phyloP scores from a whole-genome alignment of 768 basidiomycete species.

The Rhodotorula graminis region DNA sequence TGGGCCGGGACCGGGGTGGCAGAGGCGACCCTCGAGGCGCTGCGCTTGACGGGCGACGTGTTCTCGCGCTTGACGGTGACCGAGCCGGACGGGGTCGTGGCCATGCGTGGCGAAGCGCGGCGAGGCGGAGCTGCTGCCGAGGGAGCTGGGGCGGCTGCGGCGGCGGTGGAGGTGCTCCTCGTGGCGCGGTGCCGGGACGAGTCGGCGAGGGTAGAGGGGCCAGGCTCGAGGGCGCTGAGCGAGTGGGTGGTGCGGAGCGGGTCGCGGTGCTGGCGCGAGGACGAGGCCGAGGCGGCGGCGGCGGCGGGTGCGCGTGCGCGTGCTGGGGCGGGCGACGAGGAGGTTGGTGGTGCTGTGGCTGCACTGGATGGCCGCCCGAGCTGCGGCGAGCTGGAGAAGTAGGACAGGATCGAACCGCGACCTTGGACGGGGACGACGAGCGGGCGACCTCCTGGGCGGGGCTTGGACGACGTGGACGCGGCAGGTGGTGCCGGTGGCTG shows the following conservation, averaged over 20 bases:
- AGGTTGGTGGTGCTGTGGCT: neutral
- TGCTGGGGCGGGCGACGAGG: neutral
- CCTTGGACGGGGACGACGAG: neutral
- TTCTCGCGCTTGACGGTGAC: neutral
- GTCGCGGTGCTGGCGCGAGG: neutral
- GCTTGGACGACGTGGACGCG: too few relatives aligned
- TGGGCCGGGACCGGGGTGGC: neutral
- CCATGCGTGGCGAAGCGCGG: too few relatives aligned
- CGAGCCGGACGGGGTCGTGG: too few relatives aligned
- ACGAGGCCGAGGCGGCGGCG: neutral
- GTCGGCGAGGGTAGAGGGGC: neutral
- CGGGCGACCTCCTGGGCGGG: neutral
- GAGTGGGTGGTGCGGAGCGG: neutral
- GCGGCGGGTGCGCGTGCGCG: neutral
- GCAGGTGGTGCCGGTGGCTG: neutral
- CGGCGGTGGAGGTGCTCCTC: neutral
- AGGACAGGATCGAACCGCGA: neutral
- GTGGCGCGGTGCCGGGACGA: neutral
- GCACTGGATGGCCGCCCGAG: neutral
- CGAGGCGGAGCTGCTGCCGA: too few relatives aligned
- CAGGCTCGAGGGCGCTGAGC: neutral
- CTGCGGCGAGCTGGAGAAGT: neutral
- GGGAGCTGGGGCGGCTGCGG: too few relatives aligned
- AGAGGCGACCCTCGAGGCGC: neutral
- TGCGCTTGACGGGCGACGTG: neutral